Base-by-base conservation (phyloP, 1,284 basidiomycete species). In the Melampsora americana region DNA sequence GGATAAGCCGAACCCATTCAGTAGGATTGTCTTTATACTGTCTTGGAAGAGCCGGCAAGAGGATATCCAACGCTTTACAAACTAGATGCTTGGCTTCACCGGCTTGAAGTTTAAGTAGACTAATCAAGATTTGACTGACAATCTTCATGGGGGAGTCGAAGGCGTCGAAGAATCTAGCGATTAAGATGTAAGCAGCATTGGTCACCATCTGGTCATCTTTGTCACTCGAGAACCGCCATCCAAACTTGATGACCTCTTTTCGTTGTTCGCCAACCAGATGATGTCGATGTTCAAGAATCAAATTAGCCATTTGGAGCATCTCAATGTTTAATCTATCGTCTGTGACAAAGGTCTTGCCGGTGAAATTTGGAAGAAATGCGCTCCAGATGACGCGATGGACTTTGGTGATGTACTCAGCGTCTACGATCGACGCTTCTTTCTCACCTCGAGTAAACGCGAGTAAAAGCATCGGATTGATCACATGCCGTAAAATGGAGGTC, bases 171-270 rank as follows among this genome's bases (percentile, higher is more conserved):
- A 99, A 98, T 66, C 91, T 89, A n/a, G 95, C 93, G 44, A 93
- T 91, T 23, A 98, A 87, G 39, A 97, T 88, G 82, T 95, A 95
- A 0, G 94, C 92, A 30, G 92, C 92, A 82, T 98, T 93, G 84
- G 95, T 96, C 80, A 98, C 93, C 6, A 95, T 90, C 2, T 90
- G 88, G 82, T 97, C 95, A 62, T 95, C 92, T 72, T 87, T 88
- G 9, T 81, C 80, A 35, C 87, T 88, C 80, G 96, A 91, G 80
- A 91, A 92, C 81, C 90, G 88, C 94, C 94, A 98, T 16, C 93
- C 92, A 77, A 92, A 92, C 83, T 92, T 94, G 86, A 99, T 95
- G 78, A 98, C 90, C 79, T 96, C 93, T 83, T 95, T 97, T 83
- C 92, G 89, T 56, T 88, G 88, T 69, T 93, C 90, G 77, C 89